These are phyloP conservation scores for Debaryomyces robertsiae DNA, from an alignment of 1,139 yeast genomes.

Conservation along the genomic window DNA sequence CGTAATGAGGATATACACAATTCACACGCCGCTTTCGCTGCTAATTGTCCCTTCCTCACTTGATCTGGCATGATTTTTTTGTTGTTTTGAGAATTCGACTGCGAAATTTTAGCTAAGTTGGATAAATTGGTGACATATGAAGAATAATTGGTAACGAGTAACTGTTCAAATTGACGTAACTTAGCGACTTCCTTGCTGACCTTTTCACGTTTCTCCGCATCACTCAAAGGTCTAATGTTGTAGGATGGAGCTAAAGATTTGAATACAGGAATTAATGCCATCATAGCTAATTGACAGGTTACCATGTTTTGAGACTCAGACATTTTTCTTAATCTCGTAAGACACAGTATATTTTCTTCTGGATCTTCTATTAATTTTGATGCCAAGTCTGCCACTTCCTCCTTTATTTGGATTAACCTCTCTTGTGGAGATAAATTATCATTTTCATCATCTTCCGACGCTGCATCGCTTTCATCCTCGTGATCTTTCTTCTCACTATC, in stretches of 20 bases:
- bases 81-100: slow-evolving; percentile 43
- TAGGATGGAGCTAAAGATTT: slow-evolving; percentile 87
- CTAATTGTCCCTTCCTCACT: slow-evolving; percentile 55
- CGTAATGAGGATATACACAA: slow-evolving; percentile 63
- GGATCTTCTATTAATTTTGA: slow-evolving; percentile 84
- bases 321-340: slow-evolving; percentile 74
- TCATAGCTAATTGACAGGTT: slow-evolving; percentile 70
- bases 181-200: slow-evolving; percentile 80
- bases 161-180: slow-evolving; percentile 78
- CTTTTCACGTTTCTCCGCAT: slow-evolving; percentile 76
- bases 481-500: slow-evolving; percentile 24
- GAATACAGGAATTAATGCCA: slow-evolving; percentile 83
- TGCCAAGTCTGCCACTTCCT: slow-evolving; percentile 81
- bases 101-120: slow-evolving; percentile 41
- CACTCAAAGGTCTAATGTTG: slow-evolving; percentile 79
- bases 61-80: slow-evolving; percentile 39
- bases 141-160: slow-evolving; percentile 67
- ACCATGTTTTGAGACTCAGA: slow-evolving; percentile 66
- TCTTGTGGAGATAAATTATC: slow-evolving; percentile 59
- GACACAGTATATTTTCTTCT: slow-evolving; percentile 72
- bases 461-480: slow-evolving; percentile 28
- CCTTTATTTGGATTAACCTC: slow-evolving; percentile 64
- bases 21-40: slow-evolving; percentile 80
- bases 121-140: slow-evolving; percentile 63
- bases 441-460: slow-evolving; percentile 40